Evolutionary conservation across 345 rosid species (phyloP).

Genomic region (Limnanthes douglasii): DNA sequence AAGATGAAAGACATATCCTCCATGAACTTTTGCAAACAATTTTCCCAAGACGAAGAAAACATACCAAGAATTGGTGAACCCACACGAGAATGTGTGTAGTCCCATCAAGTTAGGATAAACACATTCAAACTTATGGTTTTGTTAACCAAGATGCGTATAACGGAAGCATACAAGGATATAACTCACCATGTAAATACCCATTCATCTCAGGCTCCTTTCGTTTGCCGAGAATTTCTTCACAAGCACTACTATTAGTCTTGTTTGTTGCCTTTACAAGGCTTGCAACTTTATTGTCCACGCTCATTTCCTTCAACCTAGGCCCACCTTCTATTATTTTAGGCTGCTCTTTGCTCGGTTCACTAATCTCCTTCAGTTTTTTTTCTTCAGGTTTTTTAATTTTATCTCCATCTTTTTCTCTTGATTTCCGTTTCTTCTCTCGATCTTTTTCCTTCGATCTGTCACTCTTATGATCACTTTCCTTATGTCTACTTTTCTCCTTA

Average conservation of each 20-base stretch:
- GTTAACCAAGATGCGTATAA: no score
- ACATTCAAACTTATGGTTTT: background rate
- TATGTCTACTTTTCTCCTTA: constrained; percentile 19
- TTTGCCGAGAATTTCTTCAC: constrained; percentile 30
- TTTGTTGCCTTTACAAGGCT: constrained; percentile 4
- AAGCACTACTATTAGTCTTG: constrained; percentile 7
- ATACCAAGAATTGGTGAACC: constrained; percentile 10
- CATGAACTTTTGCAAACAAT: background rate
- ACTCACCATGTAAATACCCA: constrained; percentile 60
- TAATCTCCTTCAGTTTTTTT: constrained; percentile 19
- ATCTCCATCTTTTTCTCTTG: constrained; percentile 18
- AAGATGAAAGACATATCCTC: no score
- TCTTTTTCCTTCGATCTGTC: constrained; percentile 16
- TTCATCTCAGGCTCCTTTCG: constrained; percentile 44
- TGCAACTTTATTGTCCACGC: background rate
- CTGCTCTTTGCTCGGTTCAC: constrained; percentile 17
- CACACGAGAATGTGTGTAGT: background rate
- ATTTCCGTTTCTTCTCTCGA: constrained; percentile 13
- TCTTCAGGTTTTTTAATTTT: constrained; percentile 28
- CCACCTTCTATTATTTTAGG: constrained; percentile 16
- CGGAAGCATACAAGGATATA: background rate
- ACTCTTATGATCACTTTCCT: constrained; percentile 16
- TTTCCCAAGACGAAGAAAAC: background rate
- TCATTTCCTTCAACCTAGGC: constrained; percentile 9
- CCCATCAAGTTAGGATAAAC: background rate